Conservation (phyloP, 2,329 filamentous ascomycete species). For the Stemphylium beticola region DNA sequence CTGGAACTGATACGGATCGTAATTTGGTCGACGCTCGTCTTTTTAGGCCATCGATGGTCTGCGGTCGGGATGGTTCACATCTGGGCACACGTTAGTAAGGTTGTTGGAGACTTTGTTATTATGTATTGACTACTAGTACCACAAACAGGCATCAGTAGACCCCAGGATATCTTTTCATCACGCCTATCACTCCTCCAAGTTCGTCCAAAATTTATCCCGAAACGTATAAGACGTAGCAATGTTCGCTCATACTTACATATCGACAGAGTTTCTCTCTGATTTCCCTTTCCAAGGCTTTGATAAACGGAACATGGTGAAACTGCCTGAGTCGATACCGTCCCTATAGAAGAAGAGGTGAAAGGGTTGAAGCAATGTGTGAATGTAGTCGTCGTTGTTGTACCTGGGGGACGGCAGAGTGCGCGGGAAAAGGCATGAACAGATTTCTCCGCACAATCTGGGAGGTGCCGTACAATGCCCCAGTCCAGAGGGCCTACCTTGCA, state of each 20-base stretch:
- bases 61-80: constrained; percentile 15
- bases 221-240: background rate
- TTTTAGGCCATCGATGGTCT: constrained; percentile 1
- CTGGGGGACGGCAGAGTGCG: background rate
- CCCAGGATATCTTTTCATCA: background rate
- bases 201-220: background rate
- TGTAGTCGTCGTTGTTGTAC: background rate
- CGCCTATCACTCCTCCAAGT: background rate
- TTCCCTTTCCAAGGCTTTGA: constrained; percentile 9
- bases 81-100: constrained; percentile 6
- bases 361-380: background rate
- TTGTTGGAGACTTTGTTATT: background rate
- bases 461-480: constrained; percentile 3
- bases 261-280: background rate
- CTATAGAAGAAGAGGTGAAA: background rate
- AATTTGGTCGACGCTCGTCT: constrained; percentile 4
- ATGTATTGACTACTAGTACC: background rate
- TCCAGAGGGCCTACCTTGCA: constrained; percentile 10
- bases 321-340: background rate
- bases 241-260: constrained; percentile 10
- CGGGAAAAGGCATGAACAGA: background rate
- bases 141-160: background rate
- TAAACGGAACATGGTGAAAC: constrained; percentile 9
- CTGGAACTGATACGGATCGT: constrained; percentile 4
- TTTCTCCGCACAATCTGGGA: background rate